Evolutionary conservation across 257 asterid species (phyloP), one percentile per base, ranked within the genome.

Genomic region (Rhazya stricta): DNA sequence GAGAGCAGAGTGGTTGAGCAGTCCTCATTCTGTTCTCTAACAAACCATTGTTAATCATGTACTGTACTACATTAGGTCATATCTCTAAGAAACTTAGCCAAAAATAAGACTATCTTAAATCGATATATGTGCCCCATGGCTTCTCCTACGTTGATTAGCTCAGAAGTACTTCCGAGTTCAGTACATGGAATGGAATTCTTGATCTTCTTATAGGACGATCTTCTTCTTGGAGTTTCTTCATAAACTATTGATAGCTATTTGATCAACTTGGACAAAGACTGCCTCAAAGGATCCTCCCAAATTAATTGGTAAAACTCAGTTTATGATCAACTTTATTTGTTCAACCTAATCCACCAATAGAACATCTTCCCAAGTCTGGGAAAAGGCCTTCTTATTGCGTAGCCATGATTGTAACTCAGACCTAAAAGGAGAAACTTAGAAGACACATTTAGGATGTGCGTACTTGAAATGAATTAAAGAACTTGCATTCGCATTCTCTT

Each of bases 271-370:
- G 43, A 39, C 43, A 39, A 0, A 39, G 43, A 39, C 4, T 39
- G 48, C 48, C 13, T 6, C 1, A 7, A 43, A 7, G 48, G 1
- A 43, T 43, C 48, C 13, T 43, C 48, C 13, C 48, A 43, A 8
- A n/a, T n/a, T n/a, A n/a, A n/a, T n/a, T n/a, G n/a, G n/a, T n/a
- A n/a, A n/a, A 8, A 18, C 70, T 66, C 34, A 19, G 41, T 25
- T 1, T 10, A 3, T 57, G 27, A 58, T 76, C 72, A 74, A 77
- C 82, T 82, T 81, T 66, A 79, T 51, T 73, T 69, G 81, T 76
- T 84, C 74, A 68, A 84, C 86, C 84, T 41, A 76, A 81, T 79
- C 87, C 83, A 82, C 83, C 85, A 85, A 80, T 10, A 36, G 67
- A 32, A 27, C 32, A 74, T 30, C 54, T 16, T 66, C 56, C 43